Evolutionary conservation across 441 rosid genomes (phyloP), one percentile per base, ranked within the genome.

Genomic region (Omphalea diandra): DNA sequence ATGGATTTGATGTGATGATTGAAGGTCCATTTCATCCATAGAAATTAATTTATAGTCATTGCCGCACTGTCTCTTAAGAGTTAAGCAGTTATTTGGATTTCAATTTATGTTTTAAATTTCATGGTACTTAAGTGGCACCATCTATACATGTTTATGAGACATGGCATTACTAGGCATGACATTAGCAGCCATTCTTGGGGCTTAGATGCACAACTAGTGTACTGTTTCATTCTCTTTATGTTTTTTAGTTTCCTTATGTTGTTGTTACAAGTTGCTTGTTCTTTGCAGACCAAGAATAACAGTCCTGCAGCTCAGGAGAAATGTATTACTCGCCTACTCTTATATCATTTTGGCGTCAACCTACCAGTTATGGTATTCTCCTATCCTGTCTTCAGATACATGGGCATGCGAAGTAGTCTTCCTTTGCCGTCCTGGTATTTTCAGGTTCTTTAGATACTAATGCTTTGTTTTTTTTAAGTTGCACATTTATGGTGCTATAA

Each of bases 341-440:
- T 92, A 72, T 94, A 92, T 75, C 99, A 92, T 76, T 75, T 92
- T 75, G 76, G 96, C 66, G 98, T 94, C 44, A 94, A 92, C 80
- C 85, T 94, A 73, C 98, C 99, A 0, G 91, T 94, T 46, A 88
- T 94, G 97, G 66, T 92, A 32, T 72, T 82, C 4, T 94, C 98
- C 65, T 94, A 87, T 81, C 99, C 99, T 49, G 91, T 92, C 84
- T 94, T 92, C 88, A 89, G 65, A 82, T 79, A 64, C 80, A 94
- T 92, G 98, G 98, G 99, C 80, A 87, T 94, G 99, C 84, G 68
- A 70, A 90, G 85, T 69, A 89, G 84, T 81, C 86, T 94, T 81
- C 99, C 97, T 70, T 78, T 92, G 85, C 98, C 98, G 82, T 85
- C 97, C 97, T 92, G 98, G 99, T 94, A 94, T 85, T 87, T 84